phyloP scores from a whole-genome alignment of 345 rosid species.

The Salix viminalis region DNA sequence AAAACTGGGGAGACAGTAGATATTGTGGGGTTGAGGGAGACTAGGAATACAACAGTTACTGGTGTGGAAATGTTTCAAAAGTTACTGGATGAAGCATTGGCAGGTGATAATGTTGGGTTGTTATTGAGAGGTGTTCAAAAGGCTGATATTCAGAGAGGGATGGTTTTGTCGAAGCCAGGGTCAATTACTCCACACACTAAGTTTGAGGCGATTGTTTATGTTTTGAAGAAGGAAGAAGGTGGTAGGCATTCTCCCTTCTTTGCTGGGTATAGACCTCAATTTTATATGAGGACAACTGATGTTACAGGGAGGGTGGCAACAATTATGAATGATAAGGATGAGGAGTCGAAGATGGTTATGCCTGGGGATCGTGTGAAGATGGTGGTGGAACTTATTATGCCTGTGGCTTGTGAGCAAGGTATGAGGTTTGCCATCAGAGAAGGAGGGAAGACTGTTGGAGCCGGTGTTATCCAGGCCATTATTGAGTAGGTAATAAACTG shows the following conservation, averaged over 20 bases:
- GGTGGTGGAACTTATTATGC: slow-evolving; percentile 83
- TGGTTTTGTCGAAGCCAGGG: slow-evolving; percentile 90
- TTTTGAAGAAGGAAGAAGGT: slow-evolving; percentile 97
- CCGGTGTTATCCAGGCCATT: slow-evolving; percentile 86
- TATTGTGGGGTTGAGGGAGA: slow-evolving; percentile 76
- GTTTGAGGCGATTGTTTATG: slow-evolving; percentile 68
- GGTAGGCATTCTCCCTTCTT: slow-evolving; percentile 93
- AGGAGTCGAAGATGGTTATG: slow-evolving; percentile 98
- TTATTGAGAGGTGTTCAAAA: slow-evolving; percentile 86
- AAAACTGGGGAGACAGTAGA: slow-evolving; percentile 77
- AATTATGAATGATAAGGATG: slow-evolving; percentile 85
- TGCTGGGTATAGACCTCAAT: slow-evolving; percentile 82
- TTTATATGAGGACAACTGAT: slow-evolving; percentile 95
- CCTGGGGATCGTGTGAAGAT: slow-evolving; percentile 93
- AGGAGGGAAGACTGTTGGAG: slow-evolving; percentile 96
- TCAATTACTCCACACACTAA: slow-evolving; percentile 77
- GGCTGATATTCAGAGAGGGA: slow-evolving; percentile 87
- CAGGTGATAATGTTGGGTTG: slow-evolving; percentile 90
- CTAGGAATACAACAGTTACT: slow-evolving; percentile 64
- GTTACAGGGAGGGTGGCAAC: slow-evolving; percentile 77
- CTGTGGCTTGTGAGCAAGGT: slow-evolving; percentile 91
- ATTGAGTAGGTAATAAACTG: slow-evolving; percentile 25
- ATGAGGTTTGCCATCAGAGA: slow-evolving; percentile 97
- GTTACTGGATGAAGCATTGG: slow-evolving; percentile 80
- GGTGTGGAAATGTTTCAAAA: slow-evolving; percentile 93